phyloP scores from a whole-genome alignment of 2,329 filamentous ascomycete species.

The Xylogone sp. region DNA sequence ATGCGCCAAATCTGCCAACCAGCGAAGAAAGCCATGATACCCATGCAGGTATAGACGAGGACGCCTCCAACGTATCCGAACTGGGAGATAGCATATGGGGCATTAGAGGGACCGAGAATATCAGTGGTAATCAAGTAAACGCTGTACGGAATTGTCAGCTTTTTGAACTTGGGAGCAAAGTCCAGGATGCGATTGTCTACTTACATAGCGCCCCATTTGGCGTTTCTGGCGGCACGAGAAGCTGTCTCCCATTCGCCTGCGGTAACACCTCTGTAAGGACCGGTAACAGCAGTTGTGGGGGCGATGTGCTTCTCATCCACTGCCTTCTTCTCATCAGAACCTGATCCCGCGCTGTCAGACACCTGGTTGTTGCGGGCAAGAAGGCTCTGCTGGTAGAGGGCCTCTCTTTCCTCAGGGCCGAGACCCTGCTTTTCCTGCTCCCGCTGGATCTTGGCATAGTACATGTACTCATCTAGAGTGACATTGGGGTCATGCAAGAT shows the following conservation, averaged over 20 bases:
- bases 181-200: neutral
- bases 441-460: constrained; percentile 28
- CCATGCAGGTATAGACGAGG: constrained; percentile 12
- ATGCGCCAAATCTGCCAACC: constrained; percentile 18
- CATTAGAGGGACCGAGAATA: constrained; percentile 14
- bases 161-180: neutral
- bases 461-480: constrained; percentile 29
- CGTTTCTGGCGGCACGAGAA: constrained; percentile 40
- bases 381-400: constrained; percentile 17
- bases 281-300: constrained; percentile 5
- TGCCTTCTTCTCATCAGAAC: constrained; percentile 11
- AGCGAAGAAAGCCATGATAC: constrained; percentile 11
- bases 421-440: constrained; percentile 17
- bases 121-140: constrained; percentile 24
- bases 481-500: constrained; percentile 23
- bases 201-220: constrained; percentile 39
- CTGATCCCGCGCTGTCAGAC: neutral
- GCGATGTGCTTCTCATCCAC: constrained; percentile 8
- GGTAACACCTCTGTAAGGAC: constrained; percentile 14
- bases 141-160: neutral
- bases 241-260: constrained; percentile 43
- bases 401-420: constrained; percentile 12
- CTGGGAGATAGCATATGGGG: constrained; percentile 21
- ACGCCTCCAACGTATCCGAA: constrained; percentile 31
- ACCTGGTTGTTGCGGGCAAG: neutral